These are phyloP conservation scores for Stagonosporopsis chrysanthemi DNA, from an alignment of 2,329 filamentous ascomycete species.

Conservation along the genomic window DNA sequence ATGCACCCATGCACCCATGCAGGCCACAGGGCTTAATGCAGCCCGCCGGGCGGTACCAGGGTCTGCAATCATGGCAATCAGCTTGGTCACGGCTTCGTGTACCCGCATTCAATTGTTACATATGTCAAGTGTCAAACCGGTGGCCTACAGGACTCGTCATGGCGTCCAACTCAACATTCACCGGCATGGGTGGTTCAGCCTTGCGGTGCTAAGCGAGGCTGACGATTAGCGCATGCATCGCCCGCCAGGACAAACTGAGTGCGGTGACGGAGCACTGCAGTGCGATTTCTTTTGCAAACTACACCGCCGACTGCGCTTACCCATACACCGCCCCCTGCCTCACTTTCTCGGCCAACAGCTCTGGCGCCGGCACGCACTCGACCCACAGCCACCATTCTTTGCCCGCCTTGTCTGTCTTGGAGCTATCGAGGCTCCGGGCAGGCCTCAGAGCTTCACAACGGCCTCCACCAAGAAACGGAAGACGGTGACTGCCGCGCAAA, in stretches of 20 bases:
- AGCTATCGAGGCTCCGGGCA: conserved; percentile 51
- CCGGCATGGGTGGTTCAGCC: conserved; percentile 10
- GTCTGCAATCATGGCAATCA: background rate
- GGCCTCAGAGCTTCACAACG: conserved; percentile 50
- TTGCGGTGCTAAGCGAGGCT: conserved; percentile 19
- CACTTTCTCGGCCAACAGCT: conserved; percentile 11
- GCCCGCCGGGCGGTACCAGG: background rate
- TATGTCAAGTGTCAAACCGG: background rate
- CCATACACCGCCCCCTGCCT: conserved; percentile 20
- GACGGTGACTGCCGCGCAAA: conserved; percentile 48
- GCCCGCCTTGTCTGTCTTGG: conserved; percentile 40
- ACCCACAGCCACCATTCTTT: conserved; percentile 8
- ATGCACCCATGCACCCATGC: background rate
- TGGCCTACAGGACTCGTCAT: background rate
- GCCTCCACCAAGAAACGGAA: conserved; percentile 58
- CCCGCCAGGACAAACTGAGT: conserved; percentile 14
- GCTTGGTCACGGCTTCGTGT: background rate
- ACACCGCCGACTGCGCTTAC: conserved; percentile 33
- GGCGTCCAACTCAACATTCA: background rate
- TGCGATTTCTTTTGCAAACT: conserved; percentile 21
- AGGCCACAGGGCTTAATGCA: background rate
- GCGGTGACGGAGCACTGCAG: conserved; percentile 12
- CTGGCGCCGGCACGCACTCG: conserved; percentile 29
- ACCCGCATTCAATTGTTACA: background rate
- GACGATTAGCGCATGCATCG: conserved; percentile 7